Evolutionary conservation across 2,329 filamentous ascomycete species (phyloP), one percentile per base, ranked within the genome.

Genomic region (Boeremia exigua): DNA sequence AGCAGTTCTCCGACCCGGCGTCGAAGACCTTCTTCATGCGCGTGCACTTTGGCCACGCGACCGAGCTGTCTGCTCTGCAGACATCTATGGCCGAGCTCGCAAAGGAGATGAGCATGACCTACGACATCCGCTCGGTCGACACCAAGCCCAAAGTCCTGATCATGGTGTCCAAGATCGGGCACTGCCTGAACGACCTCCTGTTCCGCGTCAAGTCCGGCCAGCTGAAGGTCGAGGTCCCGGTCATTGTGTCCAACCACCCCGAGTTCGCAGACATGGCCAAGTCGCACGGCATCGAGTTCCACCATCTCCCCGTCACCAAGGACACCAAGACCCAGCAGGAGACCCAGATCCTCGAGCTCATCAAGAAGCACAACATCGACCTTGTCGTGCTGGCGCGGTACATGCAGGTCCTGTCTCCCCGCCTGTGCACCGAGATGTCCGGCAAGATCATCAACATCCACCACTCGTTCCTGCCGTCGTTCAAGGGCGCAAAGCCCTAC

Each of bases 371-470:
- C 75, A 77, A 84, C 62, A 85, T 95, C 69, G 91, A 95, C 71
- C 84, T 95, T 48, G 84, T 95, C 48, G 90, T 95, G 1, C 80
- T 95, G 42, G 91, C 91, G 6, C 86, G 91, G 56, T 95, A 95
- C 79, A 95, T 95, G 91, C 91, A 95, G 79, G 89, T 95, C 29
- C 82, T 95, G 10, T 90, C 87, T 19, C 90, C 90, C 0, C 84
- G 78, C 8, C 80, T 95, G 36, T 95, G 91, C 79, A 78, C 82
- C 54, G 89, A 86, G 67, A 93, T 95, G 90, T 89, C 86, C 46
- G 91, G 91, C 55, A 87, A 86, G 73, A 95, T 95, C 79, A 94
- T 95, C 88, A 95, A 95, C 79, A 94, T 95, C 77, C 91, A 95
- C 79, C 91, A 95, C 79, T 89, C 85, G 65, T 95, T 95, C 84